A percentile compares a stretch with the other conserved stretches of the same genome.
Evolutionary conservation across 1,139 yeast genomes (phyloP).

Genomic region (Geotrichum siamense): DNA sequence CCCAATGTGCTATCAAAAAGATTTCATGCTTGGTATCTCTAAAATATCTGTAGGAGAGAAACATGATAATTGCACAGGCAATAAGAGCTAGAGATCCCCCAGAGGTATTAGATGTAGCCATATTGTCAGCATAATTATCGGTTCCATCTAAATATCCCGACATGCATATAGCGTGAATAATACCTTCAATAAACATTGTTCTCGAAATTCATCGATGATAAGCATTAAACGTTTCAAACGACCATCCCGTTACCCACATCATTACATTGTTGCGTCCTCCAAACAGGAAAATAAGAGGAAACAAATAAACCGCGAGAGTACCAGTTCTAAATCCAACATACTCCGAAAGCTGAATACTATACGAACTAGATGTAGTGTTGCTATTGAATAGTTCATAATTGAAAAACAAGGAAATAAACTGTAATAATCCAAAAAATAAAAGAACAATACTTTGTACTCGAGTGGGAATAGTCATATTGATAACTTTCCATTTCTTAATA

Average conservation of each 20-base stretch:
- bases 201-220: conserved; percentile 66
- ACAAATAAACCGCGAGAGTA: conserved; percentile 40
- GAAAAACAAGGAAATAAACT: conserved; percentile 17
- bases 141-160: conserved; percentile 16
- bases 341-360: conserved; percentile 23
- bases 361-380: conserved; percentile 6
- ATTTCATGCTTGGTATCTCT: conserved; percentile 57
- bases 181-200: conserved; percentile 38
- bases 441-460: conserved; percentile 23
- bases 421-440: conserved; percentile 20
- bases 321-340: conserved; percentile 59
- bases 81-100: too few relatives aligned
- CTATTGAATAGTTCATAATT: conserved; percentile 12
- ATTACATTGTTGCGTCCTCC: conserved; percentile 64
- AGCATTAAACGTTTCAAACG: conserved; percentile 50
- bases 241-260: conserved; percentile 60
- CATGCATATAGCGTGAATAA: conserved; percentile 19
- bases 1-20: conserved; percentile 52
- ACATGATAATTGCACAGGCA: conserved; percentile 37
- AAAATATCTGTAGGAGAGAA: conserved; percentile 44
- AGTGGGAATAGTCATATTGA: conserved; percentile 22
- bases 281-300: conserved; percentile 49
- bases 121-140: conserved; percentile 32
- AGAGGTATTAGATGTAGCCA: too few relatives aligned
- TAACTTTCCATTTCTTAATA: conserved; percentile 22